These are phyloP conservation scores for Teratosphaeria pseudoeucalypti DNA, from an alignment of 2,329 filamentous ascomycete genomes.

Conservation along the genomic window DNA sequence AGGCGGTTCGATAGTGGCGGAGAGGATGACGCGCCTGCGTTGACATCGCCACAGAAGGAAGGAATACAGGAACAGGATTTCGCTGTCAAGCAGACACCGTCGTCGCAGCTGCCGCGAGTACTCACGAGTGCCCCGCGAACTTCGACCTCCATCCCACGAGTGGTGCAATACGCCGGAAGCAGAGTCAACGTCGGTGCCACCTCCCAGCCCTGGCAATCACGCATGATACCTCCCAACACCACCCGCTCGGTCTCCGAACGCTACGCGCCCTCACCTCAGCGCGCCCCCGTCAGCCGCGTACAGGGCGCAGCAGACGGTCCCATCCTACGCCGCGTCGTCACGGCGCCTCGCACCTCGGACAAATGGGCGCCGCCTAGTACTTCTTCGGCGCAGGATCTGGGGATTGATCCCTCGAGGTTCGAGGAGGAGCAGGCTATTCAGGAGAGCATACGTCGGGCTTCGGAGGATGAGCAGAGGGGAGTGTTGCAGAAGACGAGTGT, in stretches of 20 bases:
- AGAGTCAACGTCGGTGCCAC: slow-evolving; percentile 12
- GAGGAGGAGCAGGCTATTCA: background rate
- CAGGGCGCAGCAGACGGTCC: slow-evolving; percentile 14
- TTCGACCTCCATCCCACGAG: slow-evolving; percentile 16
- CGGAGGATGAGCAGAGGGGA: background rate
- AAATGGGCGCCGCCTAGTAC: slow-evolving; percentile 1
- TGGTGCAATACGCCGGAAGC: slow-evolving; percentile 11
- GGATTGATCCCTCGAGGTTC: background rate
- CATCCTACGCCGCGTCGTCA: slow-evolving; percentile 3
- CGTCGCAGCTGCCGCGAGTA: slow-evolving; percentile 1
- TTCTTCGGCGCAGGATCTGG: slow-evolving; percentile 5
- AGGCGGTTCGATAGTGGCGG: background rate
- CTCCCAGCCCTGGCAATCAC: slow-evolving; percentile 10
- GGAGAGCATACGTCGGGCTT: background rate
- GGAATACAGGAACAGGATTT: background rate
- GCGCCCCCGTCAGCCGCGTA: slow-evolving; percentile 11
- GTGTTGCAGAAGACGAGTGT: background rate
- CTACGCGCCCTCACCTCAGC: slow-evolving; percentile 11
- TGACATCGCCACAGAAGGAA: background rate
- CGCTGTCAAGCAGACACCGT: background rate
- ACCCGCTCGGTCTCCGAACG: slow-evolving; percentile 3
- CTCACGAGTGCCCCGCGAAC: slow-evolving; percentile 16
- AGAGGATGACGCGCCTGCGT: background rate
- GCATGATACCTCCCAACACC: slow-evolving; percentile 3
- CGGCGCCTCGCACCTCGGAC: slow-evolving; percentile 4